Percentiles rank a stretch among this genome's conserved stretches.
Conservation (phyloP, 2,329 filamentous ascomycete species). For the Penicillium corylophilum region DNA sequence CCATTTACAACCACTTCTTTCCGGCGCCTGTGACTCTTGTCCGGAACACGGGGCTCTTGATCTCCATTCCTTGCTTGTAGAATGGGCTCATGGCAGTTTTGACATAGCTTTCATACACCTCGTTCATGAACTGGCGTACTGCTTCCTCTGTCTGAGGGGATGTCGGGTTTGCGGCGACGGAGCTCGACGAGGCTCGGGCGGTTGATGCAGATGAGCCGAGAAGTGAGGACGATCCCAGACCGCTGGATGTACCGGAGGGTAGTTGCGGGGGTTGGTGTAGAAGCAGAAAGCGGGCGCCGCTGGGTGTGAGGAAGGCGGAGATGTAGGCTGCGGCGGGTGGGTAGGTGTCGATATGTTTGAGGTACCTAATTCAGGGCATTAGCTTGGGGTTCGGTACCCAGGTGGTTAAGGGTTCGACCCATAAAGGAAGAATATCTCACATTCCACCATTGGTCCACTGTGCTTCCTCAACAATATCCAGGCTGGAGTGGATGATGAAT, state of each 20-base stretch:
- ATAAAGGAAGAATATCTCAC: slow-evolving; percentile 49
- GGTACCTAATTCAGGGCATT: slow-evolving; percentile 63
- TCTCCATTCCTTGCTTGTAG: slow-evolving; percentile 79
- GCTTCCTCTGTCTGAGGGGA: slow-evolving; percentile 92
- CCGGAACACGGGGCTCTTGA: slow-evolving; percentile 84
- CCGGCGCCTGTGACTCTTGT: slow-evolving; percentile 79
- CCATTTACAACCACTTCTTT: slow-evolving; percentile 77
- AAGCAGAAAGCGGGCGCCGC: slow-evolving; percentile 90
- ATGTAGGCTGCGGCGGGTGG: slow-evolving; percentile 81
- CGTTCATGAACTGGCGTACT: slow-evolving; percentile 87
- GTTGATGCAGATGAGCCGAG: slow-evolving; percentile 30
- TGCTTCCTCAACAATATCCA: slow-evolving; percentile 94
- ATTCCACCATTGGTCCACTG: slow-evolving; percentile 88
- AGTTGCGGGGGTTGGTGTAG: slow-evolving; percentile 73
- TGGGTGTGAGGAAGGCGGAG: slow-evolving; percentile 89
- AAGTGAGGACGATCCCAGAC: slow-evolving; percentile 31
- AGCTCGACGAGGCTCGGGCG: slow-evolving; percentile 58
- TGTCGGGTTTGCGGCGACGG: slow-evolving; percentile 78
- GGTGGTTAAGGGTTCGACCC: background rate
- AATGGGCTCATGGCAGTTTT: slow-evolving; percentile 98
- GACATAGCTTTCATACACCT: slow-evolving; percentile 95
- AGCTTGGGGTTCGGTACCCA: background rate
- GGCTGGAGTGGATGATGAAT: slow-evolving; percentile 89
- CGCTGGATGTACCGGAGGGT: slow-evolving; percentile 30
- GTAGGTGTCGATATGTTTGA: slow-evolving; percentile 96